phyloP scores from a whole-genome alignment of 1,284 basidiomycete species.

The Leccinum fuscescens region DNA sequence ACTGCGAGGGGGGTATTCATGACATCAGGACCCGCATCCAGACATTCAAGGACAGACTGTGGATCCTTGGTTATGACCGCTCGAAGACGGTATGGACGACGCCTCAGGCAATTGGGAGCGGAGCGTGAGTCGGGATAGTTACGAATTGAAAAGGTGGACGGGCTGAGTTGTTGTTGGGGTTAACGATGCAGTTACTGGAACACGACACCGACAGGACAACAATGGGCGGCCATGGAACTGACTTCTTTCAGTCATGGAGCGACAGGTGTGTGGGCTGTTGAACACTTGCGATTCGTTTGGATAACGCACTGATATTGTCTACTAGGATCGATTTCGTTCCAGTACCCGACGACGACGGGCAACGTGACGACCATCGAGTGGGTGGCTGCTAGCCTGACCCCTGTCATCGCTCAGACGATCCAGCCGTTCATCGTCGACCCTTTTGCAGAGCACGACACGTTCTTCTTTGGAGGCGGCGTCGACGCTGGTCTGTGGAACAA shows the following conservation, averaged over 20 bases:
- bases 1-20: constrained; percentile 24
- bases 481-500: constrained; percentile 28
- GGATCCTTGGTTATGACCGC: constrained; percentile 28
- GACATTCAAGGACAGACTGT: constrained; percentile 28
- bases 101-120: constrained; percentile 30
- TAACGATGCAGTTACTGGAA: constrained; percentile 28
- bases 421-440: constrained; percentile 25
- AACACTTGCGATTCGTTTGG: too few relatives aligned
- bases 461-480: constrained; percentile 11
- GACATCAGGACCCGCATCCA: constrained; percentile 30
- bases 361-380: constrained; percentile 25
- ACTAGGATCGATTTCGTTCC: constrained; percentile 29
- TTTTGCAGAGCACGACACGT: constrained; percentile 2
- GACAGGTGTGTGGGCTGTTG: constrained; percentile 15
- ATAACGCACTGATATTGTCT: neutral
- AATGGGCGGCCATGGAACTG: constrained; percentile 28
- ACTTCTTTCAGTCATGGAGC: constrained; percentile 31
- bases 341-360: constrained; percentile 27
- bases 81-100: constrained; percentile 30
- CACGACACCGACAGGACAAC: constrained; percentile 25
- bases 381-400: constrained; percentile 12
- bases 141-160: too few relatives aligned
- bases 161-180: neutral
- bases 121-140: constrained; percentile 17
- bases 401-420: constrained; percentile 6